Percentiles rank a stretch among this genome's conserved stretches.
Conservation (phyloP, 192 early-diverging fungal species). For the Podila epigama region DNA sequence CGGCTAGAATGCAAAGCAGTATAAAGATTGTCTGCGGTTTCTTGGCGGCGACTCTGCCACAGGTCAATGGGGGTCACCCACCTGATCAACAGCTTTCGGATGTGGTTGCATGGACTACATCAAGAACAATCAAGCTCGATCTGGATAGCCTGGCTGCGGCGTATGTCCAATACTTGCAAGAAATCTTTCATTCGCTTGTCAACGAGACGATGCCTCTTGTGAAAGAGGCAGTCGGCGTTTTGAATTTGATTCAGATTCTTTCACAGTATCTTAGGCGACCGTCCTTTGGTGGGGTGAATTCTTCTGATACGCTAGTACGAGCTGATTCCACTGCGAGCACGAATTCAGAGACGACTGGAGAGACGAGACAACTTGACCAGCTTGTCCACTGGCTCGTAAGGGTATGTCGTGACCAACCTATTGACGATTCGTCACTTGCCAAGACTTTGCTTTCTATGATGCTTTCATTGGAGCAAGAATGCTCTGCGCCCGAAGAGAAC, state of each 20-base stretch:
- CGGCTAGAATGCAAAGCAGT: not conserved
- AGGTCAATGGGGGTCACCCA: constrained; percentile 35
- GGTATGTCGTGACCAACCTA: constrained; percentile 48
- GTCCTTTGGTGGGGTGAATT: not conserved
- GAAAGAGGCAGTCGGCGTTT: constrained; percentile 53
- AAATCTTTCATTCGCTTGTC: constrained; percentile 40
- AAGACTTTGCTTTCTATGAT: constrained; percentile 51
- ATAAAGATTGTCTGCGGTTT: constrained; percentile 23
- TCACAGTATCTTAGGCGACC: constrained; percentile 25
- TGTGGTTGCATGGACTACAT: constrained; percentile 44
- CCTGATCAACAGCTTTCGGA: constrained; percentile 21
- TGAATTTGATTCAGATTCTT: constrained; percentile 52
- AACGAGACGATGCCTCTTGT: constrained; percentile 49
- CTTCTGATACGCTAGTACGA: not conserved
- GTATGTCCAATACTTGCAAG: constrained; percentile 33
- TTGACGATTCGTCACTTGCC: constrained; percentile 52
- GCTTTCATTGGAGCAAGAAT: constrained; percentile 46
- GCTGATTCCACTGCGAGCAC: constrained; percentile 1
- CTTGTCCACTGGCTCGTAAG: constrained; percentile 51
- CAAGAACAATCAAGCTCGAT: constrained; percentile 21
- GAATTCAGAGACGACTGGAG: not conserved
- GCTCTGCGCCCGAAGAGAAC: constrained; percentile 9
- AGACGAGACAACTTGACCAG: constrained; percentile 22
- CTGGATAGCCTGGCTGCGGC: constrained; percentile 36
- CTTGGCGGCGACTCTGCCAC: constrained; percentile 30